Evolutionary conservation across 2,329 filamentous ascomycete species (phyloP).

Genomic region (Penicillium decumbens): DNA sequence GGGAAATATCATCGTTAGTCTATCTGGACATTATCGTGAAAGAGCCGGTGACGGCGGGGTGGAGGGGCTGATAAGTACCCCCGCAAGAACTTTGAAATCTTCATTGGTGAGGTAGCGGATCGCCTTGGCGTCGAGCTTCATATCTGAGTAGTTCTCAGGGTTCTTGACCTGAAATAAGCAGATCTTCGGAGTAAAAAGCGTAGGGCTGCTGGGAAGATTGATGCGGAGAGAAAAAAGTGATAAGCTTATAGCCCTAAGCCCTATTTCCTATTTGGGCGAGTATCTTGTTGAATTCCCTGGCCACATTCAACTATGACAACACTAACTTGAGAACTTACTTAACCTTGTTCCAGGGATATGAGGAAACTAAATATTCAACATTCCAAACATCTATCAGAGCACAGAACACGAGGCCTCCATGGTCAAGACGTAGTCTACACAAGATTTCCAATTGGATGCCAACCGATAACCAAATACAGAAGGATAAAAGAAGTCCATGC

Average conservation of each 20-base stretch:
- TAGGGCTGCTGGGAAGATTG: constrained; percentile 3
- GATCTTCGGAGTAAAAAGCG: constrained; percentile 1
- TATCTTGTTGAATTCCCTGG: no score
- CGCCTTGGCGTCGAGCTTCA: constrained; percentile 93
- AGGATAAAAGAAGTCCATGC: constrained; percentile 23
- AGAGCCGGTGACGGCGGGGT: constrained; percentile 19
- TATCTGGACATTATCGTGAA: constrained; percentile 3
- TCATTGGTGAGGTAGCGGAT: constrained; percentile 88
- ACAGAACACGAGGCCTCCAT: not conserved
- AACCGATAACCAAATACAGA: constrained; percentile 12
- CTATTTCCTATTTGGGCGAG: constrained; percentile 32
- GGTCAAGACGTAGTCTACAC: constrained; percentile 10
- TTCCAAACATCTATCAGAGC: constrained; percentile 1
- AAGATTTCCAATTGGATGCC: constrained; percentile 3
- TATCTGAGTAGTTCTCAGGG: constrained; percentile 40
- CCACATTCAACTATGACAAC: not conserved
- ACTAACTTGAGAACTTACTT: not conserved
- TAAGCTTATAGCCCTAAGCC: constrained; percentile 37
- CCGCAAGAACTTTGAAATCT: constrained; percentile 92
- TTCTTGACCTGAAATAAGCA: not conserved
- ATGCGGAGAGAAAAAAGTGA: constrained; percentile 30
- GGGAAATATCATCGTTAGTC: not conserved
- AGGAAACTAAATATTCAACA: not conserved
- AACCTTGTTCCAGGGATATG: not conserved
- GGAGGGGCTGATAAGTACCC: constrained; percentile 55